Evolutionary conservation across 2,329 filamentous ascomycete species (phyloP).

Genomic region (Aphanocladium album): DNA sequence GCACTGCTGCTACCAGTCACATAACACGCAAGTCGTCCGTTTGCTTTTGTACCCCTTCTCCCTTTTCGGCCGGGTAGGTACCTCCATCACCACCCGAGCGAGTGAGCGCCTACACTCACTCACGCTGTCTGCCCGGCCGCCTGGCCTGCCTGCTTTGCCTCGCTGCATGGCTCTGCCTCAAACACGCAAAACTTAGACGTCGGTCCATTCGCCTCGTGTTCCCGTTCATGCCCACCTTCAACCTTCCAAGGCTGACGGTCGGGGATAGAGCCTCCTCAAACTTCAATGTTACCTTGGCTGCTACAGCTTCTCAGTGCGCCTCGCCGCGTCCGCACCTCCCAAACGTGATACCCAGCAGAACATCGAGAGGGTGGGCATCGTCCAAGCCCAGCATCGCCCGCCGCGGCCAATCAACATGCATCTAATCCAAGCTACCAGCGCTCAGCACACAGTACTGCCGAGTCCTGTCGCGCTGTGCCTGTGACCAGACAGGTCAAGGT

Average conservation of each 20-base stretch:
- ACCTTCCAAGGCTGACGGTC: background rate
- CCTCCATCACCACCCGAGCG: too few species aligned
- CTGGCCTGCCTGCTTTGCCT: background rate
- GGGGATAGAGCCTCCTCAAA: background rate
- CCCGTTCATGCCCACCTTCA: background rate
- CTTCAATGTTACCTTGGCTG: background rate
- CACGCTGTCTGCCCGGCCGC: background rate
- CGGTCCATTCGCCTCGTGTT: background rate
- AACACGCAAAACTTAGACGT: slow-evolving; percentile 7
- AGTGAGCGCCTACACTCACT: too few species aligned
- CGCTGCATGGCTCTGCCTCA: background rate
- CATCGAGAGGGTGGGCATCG: background rate
- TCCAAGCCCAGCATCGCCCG: background rate
- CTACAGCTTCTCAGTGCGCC: too few species aligned
- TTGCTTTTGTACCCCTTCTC: background rate
- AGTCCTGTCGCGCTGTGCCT: background rate
- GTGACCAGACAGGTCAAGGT: background rate
- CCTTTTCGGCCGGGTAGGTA: background rate
- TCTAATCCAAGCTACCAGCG: background rate
- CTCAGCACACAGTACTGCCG: background rate
- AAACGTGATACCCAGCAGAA: background rate
- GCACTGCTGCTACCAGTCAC: too few species aligned
- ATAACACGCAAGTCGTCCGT: background rate
- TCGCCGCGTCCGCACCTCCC: background rate
- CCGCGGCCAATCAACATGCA: background rate